Evolutionary conservation across 805 yeast species (phyloP), one percentile per base, ranked within the genome.

Genomic region (Kluyveromyces wickerhamii): DNA sequence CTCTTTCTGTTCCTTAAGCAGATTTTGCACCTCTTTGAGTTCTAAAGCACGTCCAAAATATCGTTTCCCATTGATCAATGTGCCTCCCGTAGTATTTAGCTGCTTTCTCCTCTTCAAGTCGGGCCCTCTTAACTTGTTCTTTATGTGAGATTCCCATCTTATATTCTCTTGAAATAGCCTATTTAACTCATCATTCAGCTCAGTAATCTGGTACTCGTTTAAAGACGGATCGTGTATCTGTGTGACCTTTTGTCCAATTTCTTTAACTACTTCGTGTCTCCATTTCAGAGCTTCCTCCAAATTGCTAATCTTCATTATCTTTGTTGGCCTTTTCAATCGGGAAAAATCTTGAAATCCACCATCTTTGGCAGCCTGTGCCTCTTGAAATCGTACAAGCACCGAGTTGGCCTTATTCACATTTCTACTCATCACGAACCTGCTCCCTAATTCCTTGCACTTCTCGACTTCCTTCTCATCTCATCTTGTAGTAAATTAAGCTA

Each of bases 31-130:
- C 41, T 83, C 95, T 0, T 86, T 81, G 7, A 87, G 59, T 28
- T 85, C 89, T 34, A 73, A 66, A 0, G 95, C 95, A 32, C 95
- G 59, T 0, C 96, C 96, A 58, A 75, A 88, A 56, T 82, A 88
- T 36, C 80, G 61, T 43, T 74, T 75, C 1, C 86, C 86, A 25
- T 69, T 63, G 1, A 71, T 52, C 2, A 48, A 35, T 17, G 55
- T 59, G 5, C 57, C 57, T 15, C 47, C 42, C 7, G 42, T 23
- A 14, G 48, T 42, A 37, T 43, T 27, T 31, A 37, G 24, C 35
- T 44, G 20, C 51, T 45, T 31, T 32, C 28, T 20, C 38, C 54
- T 13, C 72, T 49, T 48, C 77, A 76, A 51, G 20, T 82, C 79
- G 2, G 83, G 77, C 0, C 95, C 95, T 1, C 89, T 89, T 1